These are phyloP conservation scores for Melastoma malabathricum DNA, from an alignment of 345 rosid species.

Conservation along the genomic window DNA sequence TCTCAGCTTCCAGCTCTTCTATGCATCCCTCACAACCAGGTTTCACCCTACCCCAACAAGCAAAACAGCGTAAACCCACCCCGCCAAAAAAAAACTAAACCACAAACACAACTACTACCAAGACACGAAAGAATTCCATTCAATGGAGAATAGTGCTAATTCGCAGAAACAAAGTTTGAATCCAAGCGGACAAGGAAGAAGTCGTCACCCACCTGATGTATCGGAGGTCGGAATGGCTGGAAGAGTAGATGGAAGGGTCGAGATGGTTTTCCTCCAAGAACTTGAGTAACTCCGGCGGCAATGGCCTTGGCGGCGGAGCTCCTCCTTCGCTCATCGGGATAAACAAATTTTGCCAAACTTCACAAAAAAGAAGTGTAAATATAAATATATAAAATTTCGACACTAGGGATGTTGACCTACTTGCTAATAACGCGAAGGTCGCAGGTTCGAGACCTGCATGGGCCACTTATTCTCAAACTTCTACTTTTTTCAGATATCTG, in stretches of 20 bases:
- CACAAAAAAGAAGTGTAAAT: too few relatives aligned
- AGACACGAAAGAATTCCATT: too few relatives aligned
- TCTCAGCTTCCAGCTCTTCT: slow-evolving; percentile 47
- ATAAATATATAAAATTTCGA: too few relatives aligned
- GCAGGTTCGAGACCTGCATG: slow-evolving; percentile 47
- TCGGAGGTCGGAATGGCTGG: slow-evolving; percentile 51
- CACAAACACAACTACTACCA: too few relatives aligned
- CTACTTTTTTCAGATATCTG: too few relatives aligned
- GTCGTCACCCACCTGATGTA: slow-evolving; percentile 41
- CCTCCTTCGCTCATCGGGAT: slow-evolving; percentile 2
- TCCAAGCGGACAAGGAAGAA: not conserved
- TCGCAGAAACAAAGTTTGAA: not conserved
- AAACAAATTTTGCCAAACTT: too few relatives aligned
- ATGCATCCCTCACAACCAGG: slow-evolving; percentile 41
- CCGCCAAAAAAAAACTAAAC: slow-evolving; percentile 1
- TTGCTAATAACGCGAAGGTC: slow-evolving; percentile 97
- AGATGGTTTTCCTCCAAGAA: slow-evolving; percentile 53
- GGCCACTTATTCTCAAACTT: slow-evolving; percentile 20
- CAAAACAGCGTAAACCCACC: not conserved
- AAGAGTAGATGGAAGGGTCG: slow-evolving; percentile 58
- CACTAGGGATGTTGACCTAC: too few relatives aligned
- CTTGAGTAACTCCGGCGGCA: slow-evolving; percentile 49
- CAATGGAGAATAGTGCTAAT: too few relatives aligned
- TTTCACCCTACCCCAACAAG: slow-evolving; percentile 41
- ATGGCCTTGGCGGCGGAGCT: slow-evolving; percentile 12